A percentile compares a stretch with the other conserved stretches of the same genome.
These are phyloP conservation scores for Nothophoma quercina DNA, from an alignment of 2,329 filamentous ascomycete genomes.

Conservation along the genomic window DNA sequence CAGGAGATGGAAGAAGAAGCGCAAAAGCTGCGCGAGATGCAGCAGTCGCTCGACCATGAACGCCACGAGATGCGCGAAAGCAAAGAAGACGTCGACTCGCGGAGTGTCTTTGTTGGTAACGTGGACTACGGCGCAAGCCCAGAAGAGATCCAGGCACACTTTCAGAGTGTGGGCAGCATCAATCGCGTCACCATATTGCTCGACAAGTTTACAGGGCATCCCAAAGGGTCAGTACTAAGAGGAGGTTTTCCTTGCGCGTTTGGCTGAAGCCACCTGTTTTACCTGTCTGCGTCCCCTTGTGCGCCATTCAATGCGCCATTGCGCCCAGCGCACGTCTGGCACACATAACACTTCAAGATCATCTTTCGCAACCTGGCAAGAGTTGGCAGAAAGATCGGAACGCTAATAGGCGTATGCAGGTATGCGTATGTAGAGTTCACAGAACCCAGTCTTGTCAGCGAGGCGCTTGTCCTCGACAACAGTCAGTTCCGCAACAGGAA, in stretches of 20 bases:
- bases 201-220: conserved; percentile 98
- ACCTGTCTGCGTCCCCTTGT: neutral
- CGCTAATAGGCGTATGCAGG: conserved; percentile 65
- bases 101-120: conserved; percentile 98
- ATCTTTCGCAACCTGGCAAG: conserved; percentile 65
- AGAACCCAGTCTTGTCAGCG: conserved; percentile 89
- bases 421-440: conserved; percentile 99
- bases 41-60: conserved; percentile 77
- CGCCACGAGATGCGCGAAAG: conserved; percentile 84
- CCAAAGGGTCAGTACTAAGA: conserved; percentile 84
- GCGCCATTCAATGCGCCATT: conserved; percentile 12
- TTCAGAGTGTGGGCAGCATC: conserved; percentile 96
- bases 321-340: neutral
- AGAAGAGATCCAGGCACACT: conserved; percentile 98
- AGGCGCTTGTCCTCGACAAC: conserved; percentile 94
- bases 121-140: conserved; percentile 97
- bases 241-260: conserved; percentile 45
- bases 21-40: conserved; percentile 62
- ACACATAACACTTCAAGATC: conserved; percentile 1
- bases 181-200: conserved; percentile 97
- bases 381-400: conserved; percentile 61
- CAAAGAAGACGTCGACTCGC: conserved; percentile 93
- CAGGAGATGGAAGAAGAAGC: conserved; percentile 67
- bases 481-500: conserved; percentile 94
- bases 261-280: conserved; percentile 5